Conservation (phyloP, 2,329 filamentous ascomycete genomes). For the Exophiala mesophila region DNA sequence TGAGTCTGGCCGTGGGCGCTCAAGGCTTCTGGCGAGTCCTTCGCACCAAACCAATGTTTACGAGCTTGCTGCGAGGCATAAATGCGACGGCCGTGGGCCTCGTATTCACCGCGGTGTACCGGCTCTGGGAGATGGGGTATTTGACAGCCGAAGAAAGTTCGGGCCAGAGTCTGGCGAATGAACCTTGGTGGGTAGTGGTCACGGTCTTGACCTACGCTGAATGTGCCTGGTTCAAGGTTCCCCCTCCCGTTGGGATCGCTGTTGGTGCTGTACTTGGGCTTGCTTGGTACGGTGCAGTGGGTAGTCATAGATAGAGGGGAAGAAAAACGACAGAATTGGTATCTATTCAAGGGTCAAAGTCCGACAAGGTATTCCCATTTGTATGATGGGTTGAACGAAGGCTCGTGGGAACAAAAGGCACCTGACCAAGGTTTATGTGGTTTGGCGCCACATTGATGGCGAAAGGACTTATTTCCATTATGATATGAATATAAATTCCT, state of each 20-base stretch:
- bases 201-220: conserved; percentile 48
- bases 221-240: conserved; percentile 46
- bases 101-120: conserved; percentile 61
- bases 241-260: conserved; percentile 42
- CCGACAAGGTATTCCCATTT: too few relatives aligned
- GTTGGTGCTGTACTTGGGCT: conserved; percentile 46
- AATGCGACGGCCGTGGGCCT: conserved; percentile 59
- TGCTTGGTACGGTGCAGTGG: conserved; percentile 44
- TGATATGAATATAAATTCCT: too few relatives aligned
- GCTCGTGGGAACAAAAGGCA: too few relatives aligned
- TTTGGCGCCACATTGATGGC: too few relatives aligned
- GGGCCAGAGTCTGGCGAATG: conserved; percentile 52
- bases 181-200: conserved; percentile 62
- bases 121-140: conserved; percentile 59
- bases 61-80: conserved; percentile 49
- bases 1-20: conserved; percentile 35
- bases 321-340: too few relatives aligned
- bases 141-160: conserved; percentile 45
- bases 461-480: too few relatives aligned
- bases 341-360: too few relatives aligned
- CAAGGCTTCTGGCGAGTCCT: conserved; percentile 53
- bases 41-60: conserved; percentile 44
- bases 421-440: too few relatives aligned
- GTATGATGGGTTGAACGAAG: too few relatives aligned
- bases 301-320: background rate